These are phyloP conservation scores for Tuber borchii DNA, from an alignment of 495 filamentous ascomycete genomes.

Conservation along the genomic window DNA sequence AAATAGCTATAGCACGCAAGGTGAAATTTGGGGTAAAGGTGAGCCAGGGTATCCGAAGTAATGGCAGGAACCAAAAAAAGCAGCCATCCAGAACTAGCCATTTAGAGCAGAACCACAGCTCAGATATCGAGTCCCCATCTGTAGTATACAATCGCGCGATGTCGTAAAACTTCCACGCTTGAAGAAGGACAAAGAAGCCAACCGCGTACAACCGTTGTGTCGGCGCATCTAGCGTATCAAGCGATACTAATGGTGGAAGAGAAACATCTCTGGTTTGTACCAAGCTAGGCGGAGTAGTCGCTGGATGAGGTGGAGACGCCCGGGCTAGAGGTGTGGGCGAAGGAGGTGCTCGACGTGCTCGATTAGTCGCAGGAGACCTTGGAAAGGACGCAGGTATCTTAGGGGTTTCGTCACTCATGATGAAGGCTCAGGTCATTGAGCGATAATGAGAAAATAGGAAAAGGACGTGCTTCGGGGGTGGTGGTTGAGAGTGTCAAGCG, in stretches of 20 bases:
- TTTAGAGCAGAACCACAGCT: slow-evolving; percentile 80
- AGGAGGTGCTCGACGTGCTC: slow-evolving; percentile 7
- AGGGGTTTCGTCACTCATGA: slow-evolving; percentile 29
- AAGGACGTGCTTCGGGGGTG: slow-evolving; percentile 2
- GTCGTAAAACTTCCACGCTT: slow-evolving; percentile 78
- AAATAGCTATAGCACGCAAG: slow-evolving; percentile 26
- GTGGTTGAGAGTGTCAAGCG: slow-evolving; percentile 7
- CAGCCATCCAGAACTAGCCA: slow-evolving; percentile 77
- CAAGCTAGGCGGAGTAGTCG: slow-evolving; percentile 11
- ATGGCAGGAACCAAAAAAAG: slow-evolving; percentile 78
- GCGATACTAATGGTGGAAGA: slow-evolving; percentile 26
- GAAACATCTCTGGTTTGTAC: slow-evolving; percentile 8
- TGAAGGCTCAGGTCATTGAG: slow-evolving; percentile 30
- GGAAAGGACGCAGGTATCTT: slow-evolving; percentile 33
- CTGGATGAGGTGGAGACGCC: background rate
- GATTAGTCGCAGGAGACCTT: slow-evolving; percentile 24
- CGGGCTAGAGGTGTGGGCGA: background rate
- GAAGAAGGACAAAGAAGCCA: slow-evolving; percentile 64
- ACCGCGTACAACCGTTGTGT: slow-evolving; percentile 78
- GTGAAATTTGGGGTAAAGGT: slow-evolving; percentile 28
- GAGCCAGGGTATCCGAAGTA: slow-evolving; percentile 87
- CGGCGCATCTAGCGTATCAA: slow-evolving; percentile 69
- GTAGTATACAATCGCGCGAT: slow-evolving; percentile 54
- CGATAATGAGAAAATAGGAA: background rate
- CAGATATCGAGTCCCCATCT: slow-evolving; percentile 41